Percentiles rank a stretch among this genome's conserved stretches.
These are phyloP conservation scores for Hortiboletus campestris DNA, from an alignment of 768 basidiomycete species.

Conservation along the genomic window DNA sequence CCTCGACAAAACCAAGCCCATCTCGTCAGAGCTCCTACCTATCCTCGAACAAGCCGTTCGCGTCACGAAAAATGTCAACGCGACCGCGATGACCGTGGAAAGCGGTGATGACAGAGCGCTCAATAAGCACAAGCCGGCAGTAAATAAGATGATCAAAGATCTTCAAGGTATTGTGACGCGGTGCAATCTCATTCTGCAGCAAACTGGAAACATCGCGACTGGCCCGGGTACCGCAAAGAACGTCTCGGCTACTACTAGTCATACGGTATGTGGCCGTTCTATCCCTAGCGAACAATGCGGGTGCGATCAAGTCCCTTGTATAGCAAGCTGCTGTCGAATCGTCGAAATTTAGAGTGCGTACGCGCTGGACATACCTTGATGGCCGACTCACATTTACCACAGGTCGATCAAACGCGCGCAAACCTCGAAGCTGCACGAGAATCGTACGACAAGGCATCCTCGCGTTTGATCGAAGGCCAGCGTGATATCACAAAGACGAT, in stretches of 20 bases:
- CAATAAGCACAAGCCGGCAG: constrained; percentile 1
- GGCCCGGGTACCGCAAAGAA: constrained; percentile 16
- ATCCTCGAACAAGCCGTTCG: constrained; percentile 1
- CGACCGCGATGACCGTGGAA: constrained; percentile 3
- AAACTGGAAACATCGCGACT: constrained; percentile 10
- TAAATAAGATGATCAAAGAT: constrained; percentile 14
- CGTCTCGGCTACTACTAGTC: constrained; percentile 2
- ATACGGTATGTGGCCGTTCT: not conserved
- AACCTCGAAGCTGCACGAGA: constrained; percentile 19
- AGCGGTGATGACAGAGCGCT: constrained; percentile 1
- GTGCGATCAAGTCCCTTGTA: not conserved
- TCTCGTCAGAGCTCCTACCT: constrained; percentile 13
- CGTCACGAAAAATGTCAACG: constrained; percentile 1
- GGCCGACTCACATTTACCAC: not conserved
- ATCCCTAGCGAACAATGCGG: not conserved
- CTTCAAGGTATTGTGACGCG: constrained; percentile 17
- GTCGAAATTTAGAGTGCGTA: constrained; percentile 11
- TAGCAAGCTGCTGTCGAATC: constrained; percentile 13
- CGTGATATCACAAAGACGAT: constrained; percentile 21
- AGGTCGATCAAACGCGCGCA: constrained; percentile 22
- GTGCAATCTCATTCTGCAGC: constrained; percentile 20
- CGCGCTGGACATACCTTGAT: not conserved
- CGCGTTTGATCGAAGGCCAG: constrained; percentile 16
- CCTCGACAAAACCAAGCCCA: constrained; percentile 13
- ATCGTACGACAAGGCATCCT: constrained; percentile 12